phyloP scores from a whole-genome alignment of 2,329 filamentous ascomycete species.

The Lasiodiplodia theobromae region DNA sequence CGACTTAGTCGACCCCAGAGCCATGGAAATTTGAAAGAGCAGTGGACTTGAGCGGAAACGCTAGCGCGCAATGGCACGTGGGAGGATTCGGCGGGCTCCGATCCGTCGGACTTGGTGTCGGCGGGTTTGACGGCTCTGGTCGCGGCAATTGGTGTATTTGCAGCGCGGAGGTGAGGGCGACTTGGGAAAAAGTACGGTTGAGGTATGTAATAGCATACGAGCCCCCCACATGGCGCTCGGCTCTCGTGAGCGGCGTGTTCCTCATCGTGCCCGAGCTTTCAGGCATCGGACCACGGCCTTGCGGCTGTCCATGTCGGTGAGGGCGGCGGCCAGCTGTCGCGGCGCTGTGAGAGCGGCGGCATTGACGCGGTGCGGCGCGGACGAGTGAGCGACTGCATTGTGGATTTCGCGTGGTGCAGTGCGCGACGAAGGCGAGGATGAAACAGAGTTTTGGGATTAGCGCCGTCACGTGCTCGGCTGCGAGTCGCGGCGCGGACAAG shows the following conservation, averaged over 20 bases:
- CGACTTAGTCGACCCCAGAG: no score
- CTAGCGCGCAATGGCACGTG: neutral
- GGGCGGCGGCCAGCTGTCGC: neutral
- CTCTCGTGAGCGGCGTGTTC: slow-evolving; percentile 10
- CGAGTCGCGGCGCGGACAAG: neutral
- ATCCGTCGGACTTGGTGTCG: neutral
- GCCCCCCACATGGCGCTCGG: slow-evolving; percentile 13
- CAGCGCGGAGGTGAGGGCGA: neutral
- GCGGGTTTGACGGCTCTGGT: no score
- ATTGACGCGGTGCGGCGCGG: neutral
- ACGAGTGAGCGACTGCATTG: neutral
- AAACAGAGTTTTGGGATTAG: neutral
- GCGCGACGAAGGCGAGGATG: neutral
- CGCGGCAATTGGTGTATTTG: slow-evolving; percentile 1
- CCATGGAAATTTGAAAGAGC: neutral
- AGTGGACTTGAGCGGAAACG: neutral
- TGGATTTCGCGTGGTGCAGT: neutral
- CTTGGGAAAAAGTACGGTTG: neutral
- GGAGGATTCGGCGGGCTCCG: neutral
- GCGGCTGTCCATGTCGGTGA: neutral
- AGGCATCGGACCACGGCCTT: neutral
- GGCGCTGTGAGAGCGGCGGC: neutral
- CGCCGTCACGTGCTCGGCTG: slow-evolving; percentile 1
- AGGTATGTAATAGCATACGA: slow-evolving; percentile 17
- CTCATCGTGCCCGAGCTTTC: neutral